These are phyloP conservation scores for Globisporangium viniferum DNA, from an alignment of 352 stramenopile species.

Conservation along the genomic window DNA sequence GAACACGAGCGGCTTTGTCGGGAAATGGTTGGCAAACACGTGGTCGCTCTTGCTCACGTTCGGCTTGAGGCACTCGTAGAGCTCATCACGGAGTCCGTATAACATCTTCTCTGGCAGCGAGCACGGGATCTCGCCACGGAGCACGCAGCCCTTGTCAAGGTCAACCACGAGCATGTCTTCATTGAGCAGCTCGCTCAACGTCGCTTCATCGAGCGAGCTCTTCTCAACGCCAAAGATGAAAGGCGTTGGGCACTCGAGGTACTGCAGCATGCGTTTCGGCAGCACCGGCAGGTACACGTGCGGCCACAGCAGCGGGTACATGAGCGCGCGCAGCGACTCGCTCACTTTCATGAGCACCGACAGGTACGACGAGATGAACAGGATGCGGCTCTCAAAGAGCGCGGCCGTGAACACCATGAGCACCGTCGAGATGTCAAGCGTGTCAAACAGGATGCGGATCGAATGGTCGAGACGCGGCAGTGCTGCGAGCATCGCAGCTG, in stretches of 20 bases:
- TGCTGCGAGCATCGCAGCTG: constrained; percentile 34
- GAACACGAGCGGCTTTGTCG: constrained; percentile 64
- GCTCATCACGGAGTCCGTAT: constrained; percentile 42
- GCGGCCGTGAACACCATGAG: constrained; percentile 74
- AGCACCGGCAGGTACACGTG: constrained; percentile 86
- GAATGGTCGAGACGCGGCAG: constrained; percentile 74
- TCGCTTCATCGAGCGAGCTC: constrained; percentile 51
- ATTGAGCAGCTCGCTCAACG: constrained; percentile 38
- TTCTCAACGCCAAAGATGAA: constrained; percentile 85
- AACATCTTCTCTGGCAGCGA: constrained; percentile 42
- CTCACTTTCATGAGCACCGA: constrained; percentile 81
- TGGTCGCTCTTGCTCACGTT: constrained; percentile 73
- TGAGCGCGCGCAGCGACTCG: constrained; percentile 76
- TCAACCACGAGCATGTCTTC: constrained; percentile 78
- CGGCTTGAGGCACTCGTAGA: constrained; percentile 68
- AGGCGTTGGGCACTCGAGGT: constrained; percentile 81
- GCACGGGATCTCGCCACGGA: constrained; percentile 52
- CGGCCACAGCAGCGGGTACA: constrained; percentile 84
- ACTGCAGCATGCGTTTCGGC: constrained; percentile 74
- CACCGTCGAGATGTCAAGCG: constrained; percentile 68
- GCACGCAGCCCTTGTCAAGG: constrained; percentile 57
- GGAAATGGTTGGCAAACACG: constrained; percentile 68
- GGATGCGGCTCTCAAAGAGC: constrained; percentile 77
- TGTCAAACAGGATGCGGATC: constrained; percentile 77
- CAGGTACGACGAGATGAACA: constrained; percentile 77